phyloP scores from a whole-genome alignment of 306 rosid genomes.

The Phaseolus lunatus region DNA sequence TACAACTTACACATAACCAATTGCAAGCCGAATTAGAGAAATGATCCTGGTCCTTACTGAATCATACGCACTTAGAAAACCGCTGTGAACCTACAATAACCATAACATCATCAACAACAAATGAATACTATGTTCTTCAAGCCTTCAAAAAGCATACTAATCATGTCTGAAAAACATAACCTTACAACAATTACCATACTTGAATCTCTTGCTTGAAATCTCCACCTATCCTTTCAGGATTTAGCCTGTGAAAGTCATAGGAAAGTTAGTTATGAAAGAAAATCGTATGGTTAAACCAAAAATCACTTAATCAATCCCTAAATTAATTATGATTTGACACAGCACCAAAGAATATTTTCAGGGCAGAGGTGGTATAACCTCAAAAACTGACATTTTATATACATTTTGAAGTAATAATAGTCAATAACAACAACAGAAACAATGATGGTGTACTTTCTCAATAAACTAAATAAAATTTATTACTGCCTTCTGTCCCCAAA shows the following conservation, averaged over 20 bases:
- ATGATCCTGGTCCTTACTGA: conserved; percentile 86
- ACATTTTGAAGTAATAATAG: not conserved
- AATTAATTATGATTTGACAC: not conserved
- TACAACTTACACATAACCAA: conserved; percentile 72
- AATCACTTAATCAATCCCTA: conserved; percentile 20
- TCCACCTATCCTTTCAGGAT: conserved; percentile 98
- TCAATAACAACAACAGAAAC: conserved; percentile 12
- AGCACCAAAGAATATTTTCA: conserved; percentile 6
- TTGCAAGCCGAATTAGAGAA: conserved; percentile 80
- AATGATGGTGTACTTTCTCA: conserved; percentile 18
- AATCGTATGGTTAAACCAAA: conserved; percentile 25
- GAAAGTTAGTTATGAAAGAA: conserved; percentile 40
- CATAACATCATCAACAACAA: conserved; percentile 39
- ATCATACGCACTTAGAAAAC: conserved; percentile 94
- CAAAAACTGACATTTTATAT: not conserved
- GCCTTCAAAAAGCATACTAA: conserved; percentile 30
- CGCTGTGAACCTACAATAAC: conserved; percentile 90
- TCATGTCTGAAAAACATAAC: conserved; percentile 28
- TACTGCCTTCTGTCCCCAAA: not conserved
- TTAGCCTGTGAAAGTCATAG: conserved; percentile 62
- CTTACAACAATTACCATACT: conserved; percentile 59
- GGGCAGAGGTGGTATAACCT: not conserved
- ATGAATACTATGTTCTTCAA: conserved; percentile 24
- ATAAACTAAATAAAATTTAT: conserved; percentile 21
- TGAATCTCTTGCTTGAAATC: conserved; percentile 98